Base-by-base conservation (phyloP, 148 eudicot species). In the Vaccinium macrocarpon region DNA sequence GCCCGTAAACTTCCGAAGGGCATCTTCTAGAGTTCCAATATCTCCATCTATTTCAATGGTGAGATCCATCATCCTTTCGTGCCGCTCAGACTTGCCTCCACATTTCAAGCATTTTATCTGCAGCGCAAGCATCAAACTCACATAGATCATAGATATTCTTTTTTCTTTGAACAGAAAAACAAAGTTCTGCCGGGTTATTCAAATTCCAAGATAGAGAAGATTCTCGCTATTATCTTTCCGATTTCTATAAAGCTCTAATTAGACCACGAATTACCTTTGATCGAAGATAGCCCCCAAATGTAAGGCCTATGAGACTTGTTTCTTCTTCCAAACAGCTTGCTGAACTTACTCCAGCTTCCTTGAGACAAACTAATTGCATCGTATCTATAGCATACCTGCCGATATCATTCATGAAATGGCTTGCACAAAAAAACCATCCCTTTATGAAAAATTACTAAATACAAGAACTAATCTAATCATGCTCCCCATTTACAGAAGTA, bases 231-330 rank as follows among this genome's bases (percentile, higher is more conserved):
- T 29, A 27, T 68, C 42, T 68, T 68, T 27, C 18, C 5, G 38
- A 72, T 16, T 72, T 16, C 76, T 38, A 72, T 7, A 38, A 32
- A 75, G 27, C 50, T 46, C 23, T 48, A 18, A 21, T 73, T 35
- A 77, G 29, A 78, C 14, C 42, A 27, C 15, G 16, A 18, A 19
- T 8, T 84, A 95, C 98, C 97, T 93, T 95, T 21, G 98, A 95
- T 79, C 93, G 93, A 66, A 95, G 92, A 85, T 91, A 92, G 48
- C 98, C 98, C 81, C 98, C 97, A 92, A 95, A 95, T 19, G 95
- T 94, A 55, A 95, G 94, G 79, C 98, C 96, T 62, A 91, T 29
- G 27, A 95, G 89, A 86, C 91, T 93, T 61, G 98, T 91, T 88
- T 92, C 96, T 82, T 95, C 98, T 78, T 87, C 92, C 82, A 93